Percentiles rank a stretch among this genome's conserved stretches.
These are phyloP conservation scores for Plantago elongata DNA, from an alignment of 257 asterid species.

Conservation along the genomic window DNA sequence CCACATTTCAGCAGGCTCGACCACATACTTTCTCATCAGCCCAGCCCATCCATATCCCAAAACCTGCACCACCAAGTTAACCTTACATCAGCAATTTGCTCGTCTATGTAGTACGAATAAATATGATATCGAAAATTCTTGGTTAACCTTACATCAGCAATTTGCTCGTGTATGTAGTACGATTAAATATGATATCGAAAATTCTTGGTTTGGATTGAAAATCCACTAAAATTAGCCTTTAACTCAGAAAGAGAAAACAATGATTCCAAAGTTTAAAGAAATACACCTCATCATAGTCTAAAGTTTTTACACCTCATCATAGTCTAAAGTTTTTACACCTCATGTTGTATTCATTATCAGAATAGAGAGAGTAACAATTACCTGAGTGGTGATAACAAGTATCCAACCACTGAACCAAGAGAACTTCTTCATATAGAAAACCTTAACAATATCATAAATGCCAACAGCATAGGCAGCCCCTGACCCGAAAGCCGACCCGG, in stretches of 20 bases:
- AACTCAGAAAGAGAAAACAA: no score
- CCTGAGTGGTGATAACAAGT: slow-evolving; percentile 66
- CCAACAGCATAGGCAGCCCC: slow-evolving; percentile 61
- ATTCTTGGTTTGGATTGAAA: no score
- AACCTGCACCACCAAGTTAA: slow-evolving; percentile 39
- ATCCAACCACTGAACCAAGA: slow-evolving; percentile 46
- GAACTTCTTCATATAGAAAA: slow-evolving; percentile 45
- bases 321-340: no score
- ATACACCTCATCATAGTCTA: background rate
- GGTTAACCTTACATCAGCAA: background rate
- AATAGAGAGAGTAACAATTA: background rate
- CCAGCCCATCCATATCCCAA: slow-evolving; percentile 99
- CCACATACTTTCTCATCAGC: slow-evolving; percentile 77
- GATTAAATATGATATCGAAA: background rate
- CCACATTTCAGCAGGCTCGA: slow-evolving; percentile 98
- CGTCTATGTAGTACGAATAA: background rate
- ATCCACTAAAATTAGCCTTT: no score
- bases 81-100: no score
- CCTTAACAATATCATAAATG: slow-evolving; percentile 52
- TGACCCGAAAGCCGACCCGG: slow-evolving; percentile 47
- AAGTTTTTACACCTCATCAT: no score
- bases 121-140: no score
- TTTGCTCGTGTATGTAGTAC: background rate
- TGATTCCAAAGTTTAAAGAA: background rate
- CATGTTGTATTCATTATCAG: no score